Base-by-base conservation (phyloP, 2,329 filamentous ascomycete species). In the Ascochyta rabiei region DNA sequence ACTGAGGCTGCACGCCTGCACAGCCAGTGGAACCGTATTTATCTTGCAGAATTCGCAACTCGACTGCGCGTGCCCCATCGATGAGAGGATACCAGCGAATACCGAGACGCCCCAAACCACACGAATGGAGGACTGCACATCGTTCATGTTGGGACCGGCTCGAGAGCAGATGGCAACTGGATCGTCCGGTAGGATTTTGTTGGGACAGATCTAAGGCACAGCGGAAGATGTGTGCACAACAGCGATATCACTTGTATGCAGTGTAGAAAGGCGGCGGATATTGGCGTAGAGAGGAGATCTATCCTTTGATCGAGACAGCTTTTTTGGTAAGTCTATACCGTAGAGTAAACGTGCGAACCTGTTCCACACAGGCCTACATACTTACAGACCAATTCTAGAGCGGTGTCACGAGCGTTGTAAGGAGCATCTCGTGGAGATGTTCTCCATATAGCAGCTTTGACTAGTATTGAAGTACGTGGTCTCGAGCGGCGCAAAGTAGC, bases 401-500 rank as follows among this genome's bases (percentile, higher is more conserved):
- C 13, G 39, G 12, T 30, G 24, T 40, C 21, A 31, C 18, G 19
- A 33, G 19, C 23, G 4, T 39, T 15, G 34, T 33, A 7, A 8
- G 4, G 21, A 12, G 16, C 18, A 49, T 19, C 33, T 35, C 52
- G 26, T 31, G 30, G 19, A 41, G 5, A 31, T n/a, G 9, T 28
- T 12, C 24, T 10, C 8, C 10, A 31, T 31, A 19, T 26, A 13
- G 30, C 40, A 35, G 9, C 35, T 19, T 31, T 55, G 45, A 53
- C 39, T 34, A 31, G 40, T 44, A 28, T 46, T 49, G 44, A 23
- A 35, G 41, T 30, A 46, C 21, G 35, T 41, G 30, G 37, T 21
- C 21, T 9, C 12, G n/a, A 8, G 15, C 13, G 37, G 28, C 18
- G 16, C 34, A 4, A 34, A 43, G 19, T 16, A 33, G 12, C 33